These are phyloP conservation scores for Colletotrichum orbiculare DNA, from an alignment of 2,329 filamentous ascomycete species.

Conservation along the genomic window DNA sequence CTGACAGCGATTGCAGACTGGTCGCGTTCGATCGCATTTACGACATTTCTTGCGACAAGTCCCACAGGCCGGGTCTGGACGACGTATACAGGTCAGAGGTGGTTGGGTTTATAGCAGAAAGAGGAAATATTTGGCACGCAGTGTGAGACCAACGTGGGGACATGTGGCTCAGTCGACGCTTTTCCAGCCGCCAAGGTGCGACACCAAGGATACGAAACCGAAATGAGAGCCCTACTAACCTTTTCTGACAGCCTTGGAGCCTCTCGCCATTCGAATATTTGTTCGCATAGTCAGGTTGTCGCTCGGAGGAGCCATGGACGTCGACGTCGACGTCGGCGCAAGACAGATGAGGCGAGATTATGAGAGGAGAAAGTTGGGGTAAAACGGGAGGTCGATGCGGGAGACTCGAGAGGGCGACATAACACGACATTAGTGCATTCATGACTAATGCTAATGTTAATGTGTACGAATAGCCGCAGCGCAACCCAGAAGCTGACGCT, in stretches of 20 bases:
- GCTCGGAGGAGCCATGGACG: background rate
- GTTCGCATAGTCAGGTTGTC: background rate
- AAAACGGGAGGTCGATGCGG: too few relatives aligned
- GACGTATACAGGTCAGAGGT: background rate
- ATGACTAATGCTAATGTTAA: too few relatives aligned
- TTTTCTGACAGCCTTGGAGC: slow-evolving; percentile 28
- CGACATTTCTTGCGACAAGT: slow-evolving; percentile 47
- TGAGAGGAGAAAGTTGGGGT: too few relatives aligned
- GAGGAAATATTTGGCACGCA: background rate
- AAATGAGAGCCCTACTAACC: slow-evolving; percentile 7
- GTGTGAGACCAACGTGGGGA: background rate
- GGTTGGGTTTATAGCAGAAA: slow-evolving; percentile 6
- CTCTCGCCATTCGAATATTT: slow-evolving; percentile 15
- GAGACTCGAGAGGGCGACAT: too few relatives aligned
- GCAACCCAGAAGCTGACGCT: too few relatives aligned
- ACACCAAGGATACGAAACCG: background rate
- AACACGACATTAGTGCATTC: too few relatives aligned
- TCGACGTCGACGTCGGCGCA: background rate
- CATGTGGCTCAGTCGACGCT: background rate
- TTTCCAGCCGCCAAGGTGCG: background rate
- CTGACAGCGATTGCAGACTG: slow-evolving; percentile 43
- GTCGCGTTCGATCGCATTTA: slow-evolving; percentile 45
- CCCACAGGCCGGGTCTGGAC: slow-evolving; percentile 44
- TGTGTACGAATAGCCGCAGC: too few relatives aligned
- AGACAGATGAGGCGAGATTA: too few relatives aligned